Base-by-base conservation (phyloP, 169 alveolate species). In the Plasmodium vivax region DNA sequence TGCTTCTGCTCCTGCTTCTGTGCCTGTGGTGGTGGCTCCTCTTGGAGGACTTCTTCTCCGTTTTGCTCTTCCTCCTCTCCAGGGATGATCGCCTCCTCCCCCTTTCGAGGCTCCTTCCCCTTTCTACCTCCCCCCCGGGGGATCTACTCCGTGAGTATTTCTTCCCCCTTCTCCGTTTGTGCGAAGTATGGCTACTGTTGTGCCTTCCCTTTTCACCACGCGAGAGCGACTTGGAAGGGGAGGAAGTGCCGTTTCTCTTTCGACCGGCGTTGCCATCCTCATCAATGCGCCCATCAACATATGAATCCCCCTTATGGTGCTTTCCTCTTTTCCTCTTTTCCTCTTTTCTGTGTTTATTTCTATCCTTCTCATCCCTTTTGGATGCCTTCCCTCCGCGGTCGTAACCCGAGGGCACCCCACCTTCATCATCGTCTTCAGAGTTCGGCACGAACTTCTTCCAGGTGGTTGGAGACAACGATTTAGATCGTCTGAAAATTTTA, bases 401-500 rank as follows among this genome's bases (percentile, higher is more conserved):
- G 38, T 7, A 9, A 19, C 77, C 41, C n/a, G 77, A 30, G 77
- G 77, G 30, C 0, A 10, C 84, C 84, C 30, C 16, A 1, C 34
- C 84, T 0, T 1, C 19, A 32, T 77, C 84, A 9, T 43, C 45
- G 2, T 36, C 84, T n/a, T 75, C 83, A 14, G 94, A 90, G 51
- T 47, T 45, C 5, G 41, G 30, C 23, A 90, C 83, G 83, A 80
- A 71, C 27, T 81, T 68, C 83, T 90, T 87, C 94, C 94, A 90
- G 12, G 94, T 82, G 7, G 56, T 90, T 62, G 92, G 92, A 62
- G 94, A 90, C 16, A 90, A 72, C 30, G 94, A 90, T 6, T 62
- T 43, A 6, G 94, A 90, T 82, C 41, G 43, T 36, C 94, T 79
- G 83, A 68, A 90, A 41, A 90, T 90, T 90, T 90, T 90, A 36